phyloP scores from a whole-genome alignment of 805 yeast species.

The Teunomyces barrocoloradensis region DNA sequence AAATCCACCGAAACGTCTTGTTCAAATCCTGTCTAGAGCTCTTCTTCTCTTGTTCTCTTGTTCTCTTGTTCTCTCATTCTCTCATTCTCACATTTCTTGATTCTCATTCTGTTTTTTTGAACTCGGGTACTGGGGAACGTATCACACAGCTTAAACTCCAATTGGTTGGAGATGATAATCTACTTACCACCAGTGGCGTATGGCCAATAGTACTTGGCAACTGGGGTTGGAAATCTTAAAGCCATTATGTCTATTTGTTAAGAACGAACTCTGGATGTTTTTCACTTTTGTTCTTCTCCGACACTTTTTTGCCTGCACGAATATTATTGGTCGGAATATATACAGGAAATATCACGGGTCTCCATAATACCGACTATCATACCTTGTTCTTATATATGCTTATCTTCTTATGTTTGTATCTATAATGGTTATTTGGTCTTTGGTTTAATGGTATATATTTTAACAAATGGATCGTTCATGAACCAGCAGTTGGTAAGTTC shows the following conservation, averaged over 20 bases:
- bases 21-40: too few relatives aligned
- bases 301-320: conserved; percentile 4
- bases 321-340: conserved; percentile 6
- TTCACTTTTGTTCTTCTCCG: conserved; percentile 5
- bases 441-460: conserved; percentile 9
- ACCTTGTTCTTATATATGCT: too few relatives aligned
- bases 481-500: conserved; percentile 18
- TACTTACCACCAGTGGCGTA: conserved; percentile 78
- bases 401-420: too few relatives aligned
- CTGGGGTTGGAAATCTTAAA: conserved; percentile 49
- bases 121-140: too few relatives aligned
- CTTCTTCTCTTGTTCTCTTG: too few relatives aligned
- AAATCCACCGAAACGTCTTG: too few relatives aligned
- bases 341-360: conserved; percentile 1
- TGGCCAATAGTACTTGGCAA: conserved; percentile 81
- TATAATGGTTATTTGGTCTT: background rate
- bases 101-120: too few relatives aligned
- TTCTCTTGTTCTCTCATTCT: too few relatives aligned
- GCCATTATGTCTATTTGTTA: conserved; percentile 19
- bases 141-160: background rate
- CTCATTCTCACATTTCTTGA: too few relatives aligned
- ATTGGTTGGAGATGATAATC: background rate
- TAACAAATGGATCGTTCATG: conserved; percentile 7
- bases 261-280: background rate
- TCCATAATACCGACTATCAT: too few relatives aligned